Percentiles rank a stretch among this genome's conserved stretches.
These are phyloP conservation scores for Akanthomyces muscarius DNA, from an alignment of 2,329 filamentous ascomycete genomes.

Conservation along the genomic window DNA sequence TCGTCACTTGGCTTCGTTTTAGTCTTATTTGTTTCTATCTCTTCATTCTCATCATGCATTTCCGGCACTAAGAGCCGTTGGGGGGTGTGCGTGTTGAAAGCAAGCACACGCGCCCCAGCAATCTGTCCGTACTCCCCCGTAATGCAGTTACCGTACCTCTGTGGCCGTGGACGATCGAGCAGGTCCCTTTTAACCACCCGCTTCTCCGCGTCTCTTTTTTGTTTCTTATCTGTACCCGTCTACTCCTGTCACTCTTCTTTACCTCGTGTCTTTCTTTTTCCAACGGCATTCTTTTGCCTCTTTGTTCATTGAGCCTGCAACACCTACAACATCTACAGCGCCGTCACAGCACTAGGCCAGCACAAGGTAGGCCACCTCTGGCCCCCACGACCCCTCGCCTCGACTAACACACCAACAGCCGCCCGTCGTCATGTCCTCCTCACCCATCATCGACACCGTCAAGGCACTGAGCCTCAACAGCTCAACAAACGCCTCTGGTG, in stretches of 20 bases:
- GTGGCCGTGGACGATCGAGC: not conserved
- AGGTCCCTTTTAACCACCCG: not conserved
- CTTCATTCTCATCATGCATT: not conserved
- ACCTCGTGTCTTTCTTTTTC: not conserved
- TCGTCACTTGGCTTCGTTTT: not conserved
- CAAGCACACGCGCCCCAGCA: not conserved
- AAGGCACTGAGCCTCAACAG: conserved; percentile 33
- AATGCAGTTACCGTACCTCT: not conserved
- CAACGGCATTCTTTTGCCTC: not conserved
- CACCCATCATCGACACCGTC: conserved; percentile 28
- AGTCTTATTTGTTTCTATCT: not conserved
- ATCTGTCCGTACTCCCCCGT: not conserved
- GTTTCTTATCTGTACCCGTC: not conserved
- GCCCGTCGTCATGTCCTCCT: conserved; percentile 6
- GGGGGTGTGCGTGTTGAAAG: not conserved
- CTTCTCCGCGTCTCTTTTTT: not conserved
- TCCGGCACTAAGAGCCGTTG: not conserved
- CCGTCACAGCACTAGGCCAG: not conserved
- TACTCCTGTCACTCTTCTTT: not conserved
- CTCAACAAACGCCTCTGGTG: conserved; percentile 28
- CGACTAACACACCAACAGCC: not conserved
- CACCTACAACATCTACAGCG: not conserved
- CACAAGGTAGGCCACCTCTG: not conserved
- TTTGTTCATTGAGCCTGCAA: not conserved
- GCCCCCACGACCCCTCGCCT: not conserved